Base-by-base conservation (phyloP, 1,139 yeast genomes). In the Pichia inconspicua region DNA sequence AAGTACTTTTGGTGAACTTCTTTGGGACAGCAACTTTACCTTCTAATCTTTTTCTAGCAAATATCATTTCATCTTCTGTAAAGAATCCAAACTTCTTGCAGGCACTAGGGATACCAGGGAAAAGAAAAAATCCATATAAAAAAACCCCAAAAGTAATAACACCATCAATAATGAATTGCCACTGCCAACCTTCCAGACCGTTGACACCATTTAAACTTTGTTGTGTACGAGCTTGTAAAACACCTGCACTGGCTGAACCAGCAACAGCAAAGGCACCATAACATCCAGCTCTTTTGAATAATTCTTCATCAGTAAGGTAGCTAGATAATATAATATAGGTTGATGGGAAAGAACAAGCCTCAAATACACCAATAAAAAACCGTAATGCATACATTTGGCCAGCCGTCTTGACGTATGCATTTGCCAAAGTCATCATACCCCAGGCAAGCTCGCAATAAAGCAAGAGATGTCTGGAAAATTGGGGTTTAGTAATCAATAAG, bases 91-190 rank as follows among this genome's bases (percentile, higher is more conserved):
- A 56, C 37, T 44, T 40, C 30, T 75, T 74, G 56, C 82, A 77
- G 46, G 75, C 72, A 50, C 70, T 65, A 19, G 92, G 92, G 34
- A 84, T 80, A 43, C 88, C 90, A 2, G 92, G 92, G 54, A 82
- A 68, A 55, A 74, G 57, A 58, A 77, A 75, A 56, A 80, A 72
- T 0, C 89, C 90, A 52, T 79, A 64, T 25, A 83, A 27, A 12
- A 84, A 88, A 47, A 84, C 78, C 3, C 69, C 75, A 34, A 82
- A 58, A 2, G 88, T 77, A 39, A 82, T 70, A 43, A 78, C 63
- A 9, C 83, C 84, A 62, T 83, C 88, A 53, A 83, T 73, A 51
- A 84, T 74, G 59, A 80, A 83, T 65, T 80, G 77, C 88, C 89
- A 83, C 65, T 81, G 74, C 89, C 89, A 83, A 1, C 77, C 72